Percentiles rank a stretch among this genome's conserved stretches.
These are phyloP conservation scores for Dryadomyces quercus-mongolicae DNA, from an alignment of 2,329 filamentous ascomycete species.

Conservation along the genomic window DNA sequence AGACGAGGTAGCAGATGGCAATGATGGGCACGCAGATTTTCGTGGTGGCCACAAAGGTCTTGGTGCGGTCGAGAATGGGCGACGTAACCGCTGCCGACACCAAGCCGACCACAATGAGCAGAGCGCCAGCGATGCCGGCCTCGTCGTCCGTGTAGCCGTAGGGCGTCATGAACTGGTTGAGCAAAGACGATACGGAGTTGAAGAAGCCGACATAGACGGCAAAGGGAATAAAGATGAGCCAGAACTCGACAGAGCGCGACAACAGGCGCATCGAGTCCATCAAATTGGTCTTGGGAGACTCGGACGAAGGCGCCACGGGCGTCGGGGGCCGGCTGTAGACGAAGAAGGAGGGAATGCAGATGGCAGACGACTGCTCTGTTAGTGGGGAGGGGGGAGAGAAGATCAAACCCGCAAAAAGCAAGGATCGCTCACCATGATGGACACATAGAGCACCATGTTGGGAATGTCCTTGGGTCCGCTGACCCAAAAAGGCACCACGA, in stretches of 20 bases:
- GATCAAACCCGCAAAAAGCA: background rate
- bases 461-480: constrained; percentile 53
- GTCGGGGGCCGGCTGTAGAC: constrained; percentile 66
- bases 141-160: constrained; percentile 76
- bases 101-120: constrained; percentile 83
- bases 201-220: constrained; percentile 80
- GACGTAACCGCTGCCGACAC: constrained; percentile 62
- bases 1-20: constrained; percentile 57
- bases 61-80: constrained; percentile 75
- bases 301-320: constrained; percentile 57
- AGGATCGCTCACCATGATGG: constrained; percentile 61
- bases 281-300: constrained; percentile 42
- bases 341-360: constrained; percentile 66
- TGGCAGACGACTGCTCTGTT: constrained; percentile 40
- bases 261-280: constrained; percentile 41
- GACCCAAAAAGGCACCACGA: constrained; percentile 73
- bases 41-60: constrained; percentile 63
- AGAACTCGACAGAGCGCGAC: constrained; percentile 56
- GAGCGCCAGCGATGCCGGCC: constrained; percentile 77
- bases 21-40: constrained; percentile 66
- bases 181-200: constrained; percentile 76
- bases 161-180: constrained; percentile 82
- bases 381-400: constrained; percentile 1
- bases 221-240: constrained; percentile 72
- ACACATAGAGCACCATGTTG: constrained; percentile 71